phyloP scores from a whole-genome alignment of 108 stramenopile species.

The Schizochytrium sp. region DNA sequence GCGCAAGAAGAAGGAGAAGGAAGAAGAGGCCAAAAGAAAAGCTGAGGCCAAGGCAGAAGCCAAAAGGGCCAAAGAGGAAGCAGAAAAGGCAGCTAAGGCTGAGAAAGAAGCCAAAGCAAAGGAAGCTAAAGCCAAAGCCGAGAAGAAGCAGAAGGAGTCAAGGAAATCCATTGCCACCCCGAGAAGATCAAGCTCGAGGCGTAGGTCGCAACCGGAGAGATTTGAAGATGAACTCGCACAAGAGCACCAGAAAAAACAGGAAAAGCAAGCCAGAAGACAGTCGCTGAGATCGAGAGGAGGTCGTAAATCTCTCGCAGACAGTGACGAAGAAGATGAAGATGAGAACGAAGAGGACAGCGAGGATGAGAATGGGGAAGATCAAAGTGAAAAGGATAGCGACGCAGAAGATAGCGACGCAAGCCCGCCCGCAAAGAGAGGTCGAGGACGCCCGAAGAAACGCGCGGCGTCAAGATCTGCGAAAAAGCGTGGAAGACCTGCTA shows the following conservation, averaged over 20 bases:
- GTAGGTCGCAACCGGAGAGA: neutral
- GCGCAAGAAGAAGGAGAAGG: neutral
- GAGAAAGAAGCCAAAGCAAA: neutral
- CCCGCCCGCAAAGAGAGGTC: too few relatives aligned
- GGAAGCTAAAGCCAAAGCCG: neutral
- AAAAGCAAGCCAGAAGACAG: neutral
- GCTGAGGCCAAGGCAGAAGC: neutral
- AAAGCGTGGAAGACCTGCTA: too few relatives aligned
- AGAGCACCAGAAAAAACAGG: slow-evolving; percentile 9
- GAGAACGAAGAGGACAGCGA: slow-evolving; percentile 4
- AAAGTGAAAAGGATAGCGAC: neutral
- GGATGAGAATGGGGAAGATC: neutral
- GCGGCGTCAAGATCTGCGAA: too few relatives aligned
- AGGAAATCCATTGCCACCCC: neutral
- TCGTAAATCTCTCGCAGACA: neutral
- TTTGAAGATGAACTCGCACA: neutral
- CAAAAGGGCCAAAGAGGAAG: neutral
- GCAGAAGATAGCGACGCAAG: neutral
- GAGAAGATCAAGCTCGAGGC: neutral
- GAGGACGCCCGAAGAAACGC: too few relatives aligned
- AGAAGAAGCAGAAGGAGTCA: neutral
- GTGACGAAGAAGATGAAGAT: neutral
- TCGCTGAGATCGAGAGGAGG: neutral
- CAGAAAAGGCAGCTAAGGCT: neutral
- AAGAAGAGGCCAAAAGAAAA: neutral